Base-by-base conservation (phyloP, 495 filamentous ascomycete species). In the Hyaloscypha bicolor region DNA sequence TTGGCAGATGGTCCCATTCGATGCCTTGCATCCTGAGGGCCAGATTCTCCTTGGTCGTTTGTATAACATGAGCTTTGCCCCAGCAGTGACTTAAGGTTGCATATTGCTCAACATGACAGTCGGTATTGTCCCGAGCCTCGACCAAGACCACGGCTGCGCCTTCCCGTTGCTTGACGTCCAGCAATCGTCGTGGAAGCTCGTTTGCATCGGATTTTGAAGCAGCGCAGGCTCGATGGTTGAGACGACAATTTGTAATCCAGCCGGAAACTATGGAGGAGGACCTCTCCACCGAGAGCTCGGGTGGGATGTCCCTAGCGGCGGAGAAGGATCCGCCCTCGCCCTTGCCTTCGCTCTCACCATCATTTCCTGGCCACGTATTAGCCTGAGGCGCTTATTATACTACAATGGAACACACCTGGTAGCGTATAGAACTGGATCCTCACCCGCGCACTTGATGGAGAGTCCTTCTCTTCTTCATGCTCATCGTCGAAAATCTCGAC, bases 31-130 rank as follows among this genome's bases (percentile, higher is more conserved):
- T 57, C 9, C 53, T 51, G n/a, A 19, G 19, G 22, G 14, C 25
- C 16, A 69, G 33, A 31, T 56, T 69, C 45, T 57, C 2, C 22
- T 16, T 35, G 30, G 53, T 66, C n/a, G 68, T 58, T 59, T 55
- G 39, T 9, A 52, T 52, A n/a, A 63, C 51, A 4, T 48, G 37
- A 6, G 53, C 37, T 48, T n/a, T 60, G 21, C 72, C 72, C 71
- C 72, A 71, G 62, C 72, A 73, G 60, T 74, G 62, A 48, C 72
- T 74, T 0, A 74, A 57, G n/a, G 60, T 55, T 33, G 56, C 61
- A 39, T 71, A 71, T 58, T 29, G 55, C 30, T 32, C 22, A 58
- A 58, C 29, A 32, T 58, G 55, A 58, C 3, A 4, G 9, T 58
- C 55, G 21, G 22, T 4, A 32, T 58, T 30, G 55, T 58, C 22